Conservation (phyloP, 306 rosid species). For the Rosa lucieae region DNA sequence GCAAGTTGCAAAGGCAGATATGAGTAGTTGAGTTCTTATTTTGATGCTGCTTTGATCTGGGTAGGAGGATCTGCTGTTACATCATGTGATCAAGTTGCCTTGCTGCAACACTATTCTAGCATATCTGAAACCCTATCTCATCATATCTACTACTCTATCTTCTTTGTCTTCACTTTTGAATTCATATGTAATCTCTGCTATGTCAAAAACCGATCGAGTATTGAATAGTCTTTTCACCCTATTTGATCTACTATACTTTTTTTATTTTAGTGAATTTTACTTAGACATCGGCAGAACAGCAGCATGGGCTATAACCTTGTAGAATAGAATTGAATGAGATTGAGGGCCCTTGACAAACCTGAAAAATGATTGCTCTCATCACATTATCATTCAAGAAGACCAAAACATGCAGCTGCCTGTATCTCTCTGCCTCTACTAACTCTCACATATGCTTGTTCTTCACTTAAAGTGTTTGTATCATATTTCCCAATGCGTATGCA, state of each 20-base stretch:
- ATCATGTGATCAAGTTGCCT: constrained; percentile 43
- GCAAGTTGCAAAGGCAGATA: constrained; percentile 24
- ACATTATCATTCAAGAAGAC: neutral
- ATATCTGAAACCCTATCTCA: constrained; percentile 18
- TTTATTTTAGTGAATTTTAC: constrained; percentile 17
- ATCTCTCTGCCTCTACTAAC: constrained; percentile 5
- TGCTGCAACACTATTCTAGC: constrained; percentile 8
- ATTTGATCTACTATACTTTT: neutral
- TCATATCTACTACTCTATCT: neutral
- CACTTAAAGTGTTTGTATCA: constrained; percentile 8
- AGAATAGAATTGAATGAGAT: constrained; percentile 12
- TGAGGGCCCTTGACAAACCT: constrained; percentile 20
- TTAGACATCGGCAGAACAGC: neutral
- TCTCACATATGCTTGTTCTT: constrained; percentile 14
- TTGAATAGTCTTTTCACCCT: neutral
- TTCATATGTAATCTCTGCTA: neutral
- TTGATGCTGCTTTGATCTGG: constrained; percentile 24
- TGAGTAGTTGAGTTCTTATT: constrained; percentile 19
- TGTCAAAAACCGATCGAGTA: neutral
- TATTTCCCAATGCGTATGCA: constrained; percentile 8
- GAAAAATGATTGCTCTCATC: constrained; percentile 31
- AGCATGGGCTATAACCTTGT: constrained; percentile 36
- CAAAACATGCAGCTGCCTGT: constrained; percentile 14
- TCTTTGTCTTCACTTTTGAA: constrained; percentile 6
- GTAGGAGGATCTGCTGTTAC: constrained; percentile 20